These are phyloP conservation scores for Mallotus nudiflorus DNA, from an alignment of 345 rosid species.

Conservation along the genomic window DNA sequence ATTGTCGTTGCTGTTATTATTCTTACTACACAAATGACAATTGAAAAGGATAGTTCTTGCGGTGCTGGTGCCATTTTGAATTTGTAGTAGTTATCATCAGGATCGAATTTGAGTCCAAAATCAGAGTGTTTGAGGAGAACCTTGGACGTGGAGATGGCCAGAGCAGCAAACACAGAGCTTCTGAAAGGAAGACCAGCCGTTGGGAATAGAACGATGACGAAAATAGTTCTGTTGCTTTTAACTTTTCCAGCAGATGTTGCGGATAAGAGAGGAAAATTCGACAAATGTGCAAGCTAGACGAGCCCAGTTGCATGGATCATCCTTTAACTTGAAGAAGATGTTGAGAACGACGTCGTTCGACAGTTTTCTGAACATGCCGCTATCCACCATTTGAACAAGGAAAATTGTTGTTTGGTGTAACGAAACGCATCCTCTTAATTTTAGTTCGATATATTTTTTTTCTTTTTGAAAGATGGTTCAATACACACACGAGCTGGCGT, in stretches of 20 bases:
- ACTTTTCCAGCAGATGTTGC: slow-evolving; percentile 62
- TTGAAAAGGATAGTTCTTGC: slow-evolving; percentile 19
- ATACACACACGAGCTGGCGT: too few species aligned
- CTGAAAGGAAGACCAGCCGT: slow-evolving; percentile 76
- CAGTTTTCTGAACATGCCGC: slow-evolving; percentile 47
- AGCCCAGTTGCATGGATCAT: slow-evolving; percentile 83
- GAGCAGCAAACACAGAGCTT: slow-evolving; percentile 92
- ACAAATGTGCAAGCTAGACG: slow-evolving; percentile 82
- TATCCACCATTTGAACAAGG: slow-evolving; percentile 64
- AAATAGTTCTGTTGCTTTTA: slow-evolving; percentile 55
- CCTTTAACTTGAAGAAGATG: slow-evolving; percentile 84
- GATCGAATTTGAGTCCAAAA: slow-evolving; percentile 90
- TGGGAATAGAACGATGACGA: slow-evolving; percentile 53
- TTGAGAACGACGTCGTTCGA: slow-evolving; percentile 79
- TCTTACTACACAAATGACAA: neutral
- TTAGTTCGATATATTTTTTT: too few species aligned
- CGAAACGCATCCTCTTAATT: too few species aligned
- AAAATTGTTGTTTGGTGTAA: too few species aligned
- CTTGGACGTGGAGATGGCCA: slow-evolving; percentile 80
- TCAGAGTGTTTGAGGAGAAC: slow-evolving; percentile 88
- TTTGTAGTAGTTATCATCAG: slow-evolving; percentile 43
- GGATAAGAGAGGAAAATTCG: slow-evolving; percentile 72
- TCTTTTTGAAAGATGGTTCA: too few species aligned
- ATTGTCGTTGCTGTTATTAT: too few species aligned
- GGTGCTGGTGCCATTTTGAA: neutral